Base-by-base conservation (phyloP, 1,284 basidiomycete species). In the Heliocybe sulcata region DNA sequence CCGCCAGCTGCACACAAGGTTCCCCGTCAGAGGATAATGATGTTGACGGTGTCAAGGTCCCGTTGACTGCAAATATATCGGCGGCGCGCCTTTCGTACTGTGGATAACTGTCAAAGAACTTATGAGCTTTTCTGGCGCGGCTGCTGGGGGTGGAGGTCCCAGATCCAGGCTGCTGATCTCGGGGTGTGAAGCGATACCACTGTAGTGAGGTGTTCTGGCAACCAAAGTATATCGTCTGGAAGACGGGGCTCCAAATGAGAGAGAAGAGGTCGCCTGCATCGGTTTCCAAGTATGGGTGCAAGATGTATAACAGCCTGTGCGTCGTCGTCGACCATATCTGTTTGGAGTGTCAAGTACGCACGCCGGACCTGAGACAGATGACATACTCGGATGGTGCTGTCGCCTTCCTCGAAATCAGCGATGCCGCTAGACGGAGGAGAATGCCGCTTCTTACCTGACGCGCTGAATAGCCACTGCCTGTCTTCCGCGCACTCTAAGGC, bases 201-300 rank as follows among this genome's bases (percentile, higher is more conserved):
- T 94, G 92, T 31, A 95, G 77, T 2, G 88, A 90, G 0, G 92
- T 94, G 66, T 94, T 90, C 69, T 97, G 92, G 64, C 92, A 92
- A 25, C 94, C 94, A 54, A 97, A 77, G 67, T 90, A 96, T 38
- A 97, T 75, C 0, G 87, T 90, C 58, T 86, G 82, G 9, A 85
- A 75, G 10, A 72, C 66, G 1, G 83, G 73, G 12, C 85, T 86
- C 90, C 92, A 98, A 0, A 83, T 81, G 1, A 98, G 75, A 35
- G 89, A 92, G 72, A 94, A 95, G 53, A 98, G 82, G 67, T 98
- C 96, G 35, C 95, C 95, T 1, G 94, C 85, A 35, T 81, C 82
- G 2, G 84, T 88, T 62, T 95, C 92, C 55, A 89, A 77, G 63
- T 93, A 90, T 0, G 95, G 93, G 56, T 86, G 78, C 33, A 98